A percentile compares a stretch with the other conserved stretches of the same genome.
Evolutionary conservation across 345 rosid species (phyloP).

Genomic region (Cochlearia excelsa): DNA sequence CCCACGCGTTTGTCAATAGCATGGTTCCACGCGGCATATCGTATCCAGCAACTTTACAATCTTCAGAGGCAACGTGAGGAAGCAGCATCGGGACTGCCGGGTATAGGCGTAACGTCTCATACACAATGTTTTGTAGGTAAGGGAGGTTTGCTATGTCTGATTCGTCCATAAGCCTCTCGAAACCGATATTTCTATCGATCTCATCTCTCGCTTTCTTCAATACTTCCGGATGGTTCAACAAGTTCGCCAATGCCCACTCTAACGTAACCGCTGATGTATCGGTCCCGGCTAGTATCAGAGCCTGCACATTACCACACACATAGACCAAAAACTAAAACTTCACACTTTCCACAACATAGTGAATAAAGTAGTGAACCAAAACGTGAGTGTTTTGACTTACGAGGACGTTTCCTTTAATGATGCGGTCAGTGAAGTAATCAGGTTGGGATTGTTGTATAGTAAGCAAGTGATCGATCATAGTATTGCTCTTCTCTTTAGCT

Average conservation of each 20-base stretch:
- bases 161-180: conserved; percentile 5
- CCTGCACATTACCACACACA: not conserved
- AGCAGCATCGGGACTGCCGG: not conserved
- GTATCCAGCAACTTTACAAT: not conserved
- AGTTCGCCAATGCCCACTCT: conserved; percentile 1
- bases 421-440: conserved; percentile 41
- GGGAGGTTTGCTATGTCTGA: conserved; percentile 12
- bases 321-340: not conserved
- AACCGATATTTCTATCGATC: not conserved
- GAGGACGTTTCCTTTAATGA: conserved; percentile 44
- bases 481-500: conserved; percentile 22
- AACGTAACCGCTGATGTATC: conserved; percentile 8
- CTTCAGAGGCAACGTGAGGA: conserved; percentile 1
- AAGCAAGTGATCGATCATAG: conserved; percentile 52
- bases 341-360: not conserved
- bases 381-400: conserved; percentile 18
- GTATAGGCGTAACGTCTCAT: conserved; percentile 18
- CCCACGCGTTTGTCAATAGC: too few relatives aligned
- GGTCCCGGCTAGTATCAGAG: conserved; percentile 2
- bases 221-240: not conserved
- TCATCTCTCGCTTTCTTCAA: conserved; percentile 1
- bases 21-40: too few relatives aligned
- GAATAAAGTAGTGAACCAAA: not conserved
- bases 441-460: conserved; percentile 46
- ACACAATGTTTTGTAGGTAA: conserved; percentile 25